A percentile compares a stretch with the other conserved stretches of the same genome.
These are phyloP conservation scores for Fusarium tuaranense DNA, from an alignment of 2,329 filamentous ascomycete genomes.

Conservation along the genomic window DNA sequence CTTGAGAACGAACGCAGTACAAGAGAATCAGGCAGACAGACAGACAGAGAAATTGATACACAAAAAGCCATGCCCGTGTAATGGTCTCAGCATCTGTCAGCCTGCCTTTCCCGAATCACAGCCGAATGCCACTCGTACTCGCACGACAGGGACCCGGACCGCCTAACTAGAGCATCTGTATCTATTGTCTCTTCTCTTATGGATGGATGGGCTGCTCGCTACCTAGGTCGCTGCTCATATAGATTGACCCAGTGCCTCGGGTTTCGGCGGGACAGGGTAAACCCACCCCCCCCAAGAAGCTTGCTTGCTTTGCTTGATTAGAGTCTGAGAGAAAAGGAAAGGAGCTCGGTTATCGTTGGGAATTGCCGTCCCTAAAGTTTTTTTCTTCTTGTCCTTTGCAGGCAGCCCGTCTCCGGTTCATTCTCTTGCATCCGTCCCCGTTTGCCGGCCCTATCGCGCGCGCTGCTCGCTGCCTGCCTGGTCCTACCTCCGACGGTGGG, in stretches of 20 bases:
- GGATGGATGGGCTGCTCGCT: not conserved
- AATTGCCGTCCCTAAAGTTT: not conserved
- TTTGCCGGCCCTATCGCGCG: constrained; percentile 22
- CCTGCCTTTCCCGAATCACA: constrained; percentile 33
- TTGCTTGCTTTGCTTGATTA: not conserved
- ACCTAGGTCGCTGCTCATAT: constrained; percentile 9
- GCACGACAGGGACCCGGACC: constrained; percentile 31
- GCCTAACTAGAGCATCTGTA: not conserved
- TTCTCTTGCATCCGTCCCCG: constrained; percentile 36
- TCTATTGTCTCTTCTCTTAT: not conserved
- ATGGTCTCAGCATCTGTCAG: constrained; percentile 39
- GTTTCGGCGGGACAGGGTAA: constrained; percentile 6
- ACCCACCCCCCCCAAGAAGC: not conserved
- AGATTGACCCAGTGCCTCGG: constrained; percentile 18
- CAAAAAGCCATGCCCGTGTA: constrained; percentile 34
- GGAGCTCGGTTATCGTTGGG: constrained; percentile 15
- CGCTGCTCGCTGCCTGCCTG: constrained; percentile 11
- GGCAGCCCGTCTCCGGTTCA: constrained; percentile 26
- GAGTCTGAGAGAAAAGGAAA: not conserved
- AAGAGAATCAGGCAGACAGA: constrained; percentile 6
- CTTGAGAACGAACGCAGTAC: constrained; percentile 21
- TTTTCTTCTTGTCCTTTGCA: not conserved
- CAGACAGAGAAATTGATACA: constrained; percentile 23
- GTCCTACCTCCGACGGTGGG: constrained; percentile 35
- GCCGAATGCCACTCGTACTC: constrained; percentile 39